Evolutionary conservation across 257 asterid genomes (phyloP).

Genomic region (Nicotiana undulata): DNA sequence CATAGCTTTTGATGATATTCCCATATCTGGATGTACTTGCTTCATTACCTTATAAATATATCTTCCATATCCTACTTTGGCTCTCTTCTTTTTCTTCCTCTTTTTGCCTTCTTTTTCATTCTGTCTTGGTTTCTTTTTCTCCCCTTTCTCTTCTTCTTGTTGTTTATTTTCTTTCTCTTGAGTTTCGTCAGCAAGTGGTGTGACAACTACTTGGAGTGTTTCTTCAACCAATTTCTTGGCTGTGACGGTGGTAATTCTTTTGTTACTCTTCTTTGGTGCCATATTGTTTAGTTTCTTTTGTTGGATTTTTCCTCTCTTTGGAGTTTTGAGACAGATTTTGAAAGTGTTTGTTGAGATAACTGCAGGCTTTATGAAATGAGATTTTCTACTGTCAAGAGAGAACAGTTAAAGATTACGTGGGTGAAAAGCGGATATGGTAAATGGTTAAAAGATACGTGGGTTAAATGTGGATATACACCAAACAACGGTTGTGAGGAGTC

Average conservation of each 20-base stretch:
- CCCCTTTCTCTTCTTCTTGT: conserved; percentile 16
- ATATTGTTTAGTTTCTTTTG: conserved; percentile 5
- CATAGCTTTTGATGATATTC: conserved; percentile 66
- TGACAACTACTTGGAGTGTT: conserved; percentile 39
- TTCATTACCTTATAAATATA: conserved; percentile 63
- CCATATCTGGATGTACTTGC: conserved; percentile 79
- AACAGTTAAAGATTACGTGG: not conserved
- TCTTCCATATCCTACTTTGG: conserved; percentile 35
- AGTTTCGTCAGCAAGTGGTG: not conserved
- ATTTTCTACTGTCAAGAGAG: conserved; percentile 1
- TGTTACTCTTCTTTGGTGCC: conserved; percentile 49
- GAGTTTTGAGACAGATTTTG: too few relatives aligned
- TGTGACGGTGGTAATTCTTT: conserved; percentile 30
- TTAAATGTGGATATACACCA: not conserved
- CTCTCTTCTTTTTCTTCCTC: conserved; percentile 19
- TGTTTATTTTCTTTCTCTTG: conserved; percentile 23
- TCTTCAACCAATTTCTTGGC: conserved; percentile 52
- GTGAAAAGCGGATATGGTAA: conserved; percentile 29
- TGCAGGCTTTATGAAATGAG: not conserved
- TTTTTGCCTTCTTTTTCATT: conserved; percentile 16
- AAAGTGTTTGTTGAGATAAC: not conserved
- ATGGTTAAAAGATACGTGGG: conserved; percentile 46
- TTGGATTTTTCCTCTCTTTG: not conserved
- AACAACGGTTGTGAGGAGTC: not conserved
- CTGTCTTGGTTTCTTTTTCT: not conserved